These are phyloP conservation scores for Dictyostelium gargantuum DNA, from an alignment of 208 protist genomes.

Conservation along the genomic window DNA sequence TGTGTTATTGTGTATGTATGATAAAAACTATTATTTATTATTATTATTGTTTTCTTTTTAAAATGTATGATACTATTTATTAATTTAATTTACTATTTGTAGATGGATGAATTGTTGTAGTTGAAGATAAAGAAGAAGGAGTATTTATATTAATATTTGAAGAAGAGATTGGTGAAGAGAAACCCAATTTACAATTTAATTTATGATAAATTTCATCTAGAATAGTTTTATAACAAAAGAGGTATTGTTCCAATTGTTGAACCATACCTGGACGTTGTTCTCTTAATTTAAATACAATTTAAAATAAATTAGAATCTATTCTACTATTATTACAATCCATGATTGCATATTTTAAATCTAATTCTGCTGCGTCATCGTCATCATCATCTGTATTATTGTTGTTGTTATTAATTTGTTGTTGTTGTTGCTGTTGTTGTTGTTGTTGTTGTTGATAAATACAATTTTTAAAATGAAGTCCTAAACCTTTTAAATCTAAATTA, in stretches of 20 bases:
- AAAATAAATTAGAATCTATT: constrained; percentile 72
- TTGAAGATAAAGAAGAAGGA: neutral
- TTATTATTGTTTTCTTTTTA: neutral
- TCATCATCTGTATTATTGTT: neutral
- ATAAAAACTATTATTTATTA: neutral
- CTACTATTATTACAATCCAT: neutral
- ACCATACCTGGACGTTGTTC: constrained; percentile 82
- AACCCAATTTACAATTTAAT: constrained; percentile 4
- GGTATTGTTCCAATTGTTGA: constrained; percentile 77
- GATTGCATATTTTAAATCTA: neutral
- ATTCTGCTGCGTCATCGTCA: neutral
- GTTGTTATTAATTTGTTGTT: neutral
- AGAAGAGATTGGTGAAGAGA: neutral
- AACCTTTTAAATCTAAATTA: neutral
- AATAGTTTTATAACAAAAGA: constrained; percentile 75
- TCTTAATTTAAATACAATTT: constrained; percentile 72
- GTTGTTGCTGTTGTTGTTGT: neutral
- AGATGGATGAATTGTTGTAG: neutral
- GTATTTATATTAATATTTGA: neutral
- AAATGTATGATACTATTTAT: neutral
- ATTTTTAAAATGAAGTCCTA: neutral
- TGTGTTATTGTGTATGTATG: neutral
- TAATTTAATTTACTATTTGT: constrained; percentile 2
- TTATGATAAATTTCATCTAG: constrained; percentile 68
- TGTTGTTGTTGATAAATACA: neutral